These are phyloP conservation scores for Chaetomidium leptoderma DNA, from an alignment of 495 filamentous ascomycete species.

Conservation along the genomic window DNA sequence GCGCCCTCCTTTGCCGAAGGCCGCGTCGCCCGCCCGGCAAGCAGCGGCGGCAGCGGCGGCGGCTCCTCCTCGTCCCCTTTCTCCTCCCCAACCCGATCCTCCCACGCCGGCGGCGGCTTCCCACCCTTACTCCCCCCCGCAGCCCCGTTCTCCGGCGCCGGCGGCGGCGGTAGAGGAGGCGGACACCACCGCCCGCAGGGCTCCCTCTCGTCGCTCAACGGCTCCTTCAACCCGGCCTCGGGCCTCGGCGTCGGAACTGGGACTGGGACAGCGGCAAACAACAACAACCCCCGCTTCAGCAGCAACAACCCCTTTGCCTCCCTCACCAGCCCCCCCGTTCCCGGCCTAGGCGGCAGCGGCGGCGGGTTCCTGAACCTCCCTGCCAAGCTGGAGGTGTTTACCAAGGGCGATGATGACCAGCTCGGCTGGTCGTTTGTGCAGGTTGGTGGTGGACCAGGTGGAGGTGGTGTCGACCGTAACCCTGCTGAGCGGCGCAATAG, in stretches of 20 bases:
- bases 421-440: conserved; percentile 74
- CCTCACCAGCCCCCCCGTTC: conserved; percentile 1
- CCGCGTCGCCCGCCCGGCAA: conserved; percentile 36
- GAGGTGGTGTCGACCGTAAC: neutral
- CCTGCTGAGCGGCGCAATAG: neutral
- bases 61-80: too few relatives aligned
- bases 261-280: too few relatives aligned
- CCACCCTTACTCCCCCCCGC: conserved; percentile 2
- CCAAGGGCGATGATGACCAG: conserved; percentile 72
- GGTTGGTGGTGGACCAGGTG: conserved; percentile 26
- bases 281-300: conserved; percentile 38
- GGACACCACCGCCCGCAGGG: conserved; percentile 17
- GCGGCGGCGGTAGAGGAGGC: neutral
- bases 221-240: neutral
- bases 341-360: neutral
- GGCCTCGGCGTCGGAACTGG: neutral
- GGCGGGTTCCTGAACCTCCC: conserved; percentile 42
- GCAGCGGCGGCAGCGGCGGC: conserved; percentile 29
- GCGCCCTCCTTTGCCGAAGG: conserved; percentile 45
- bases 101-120: neutral
- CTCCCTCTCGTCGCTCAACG: conserved; percentile 19
- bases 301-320: conserved; percentile 52
- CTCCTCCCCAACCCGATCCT: conserved; percentile 10
- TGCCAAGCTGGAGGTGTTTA: conserved; percentile 74
- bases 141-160: conserved; percentile 12